Evolutionary conservation across 2,329 filamentous ascomycete genomes (phyloP), one percentile per base, ranked within the genome.

Genomic region (Monosporascus cannonballus): DNA sequence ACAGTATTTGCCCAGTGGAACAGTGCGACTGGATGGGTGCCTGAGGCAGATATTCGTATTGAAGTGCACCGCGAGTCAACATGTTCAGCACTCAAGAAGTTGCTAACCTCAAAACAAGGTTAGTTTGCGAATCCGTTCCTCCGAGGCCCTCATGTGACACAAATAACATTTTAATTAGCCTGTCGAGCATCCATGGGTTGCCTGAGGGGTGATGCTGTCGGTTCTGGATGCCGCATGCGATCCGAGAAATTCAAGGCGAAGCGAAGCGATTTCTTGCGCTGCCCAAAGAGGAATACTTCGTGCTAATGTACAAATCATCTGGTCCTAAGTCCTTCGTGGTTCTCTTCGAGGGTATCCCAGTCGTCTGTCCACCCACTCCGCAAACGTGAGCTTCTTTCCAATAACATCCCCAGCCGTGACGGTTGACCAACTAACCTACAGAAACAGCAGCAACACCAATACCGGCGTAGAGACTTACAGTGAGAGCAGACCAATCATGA

Each of bases 51-150:
- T 6, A 39, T 56, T 7, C 8, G 6, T 22, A 20, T 56, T 42
- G 37, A 55, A 17, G 41, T 54, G 37, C 56, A 55, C 34, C 22
- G 24, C 27, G 20, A 41, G 37, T 48, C 45, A 17, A 54, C 48
- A 9, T 55, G 54, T 48, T 48, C 47, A 18, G 6, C 39, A 14
- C 8, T 54, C 17, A 51, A 51, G 38, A 17, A 45, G 14, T 11
- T 41, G 4, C 9, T 44, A 24, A 49, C 22, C 22, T 36, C 47
- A 7, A 11, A 25, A 2, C 38, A 50, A 27, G 36, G 53, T 54
- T 48, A 25, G 20, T 17, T n/a, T 8, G 20, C 27, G 17, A 3
- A 41, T 27, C 4, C 22, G 6, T 30, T 30, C 9, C 27, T 11
- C 11, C 27, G 4, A 9, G 27, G 1, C 11, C 11, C 24, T 15